phyloP scores from a whole-genome alignment of 2,329 filamentous ascomycete genomes.

The Xylaria sp. region DNA sequence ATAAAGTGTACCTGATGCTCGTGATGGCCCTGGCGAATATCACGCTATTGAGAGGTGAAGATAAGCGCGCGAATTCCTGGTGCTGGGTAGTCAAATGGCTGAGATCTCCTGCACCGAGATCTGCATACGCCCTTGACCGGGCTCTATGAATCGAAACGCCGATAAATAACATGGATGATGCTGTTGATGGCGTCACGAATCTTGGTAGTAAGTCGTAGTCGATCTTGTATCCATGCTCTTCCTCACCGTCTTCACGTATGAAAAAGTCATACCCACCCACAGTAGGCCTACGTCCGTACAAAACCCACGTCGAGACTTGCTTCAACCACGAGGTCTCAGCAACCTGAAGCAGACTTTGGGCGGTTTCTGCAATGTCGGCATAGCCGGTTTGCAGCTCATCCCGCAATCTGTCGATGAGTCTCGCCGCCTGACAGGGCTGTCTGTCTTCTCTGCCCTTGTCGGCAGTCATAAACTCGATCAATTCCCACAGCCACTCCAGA shows the following conservation, averaged over 20 bases:
- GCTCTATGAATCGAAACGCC: slow-evolving; percentile 89
- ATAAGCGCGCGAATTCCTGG: slow-evolving; percentile 68
- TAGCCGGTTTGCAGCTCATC: slow-evolving; percentile 86
- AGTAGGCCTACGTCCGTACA: slow-evolving; percentile 83
- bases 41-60: slow-evolving; percentile 74
- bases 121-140: slow-evolving; percentile 58
- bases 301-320: slow-evolving; percentile 86
- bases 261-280: slow-evolving; percentile 89
- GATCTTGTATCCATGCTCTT: slow-evolving; percentile 62
- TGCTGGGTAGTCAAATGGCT: slow-evolving; percentile 72
- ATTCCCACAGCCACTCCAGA: slow-evolving; percentile 84
- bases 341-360: slow-evolving; percentile 72
- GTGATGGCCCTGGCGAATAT: slow-evolving; percentile 75
- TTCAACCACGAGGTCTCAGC: slow-evolving; percentile 92
- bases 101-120: slow-evolving; percentile 55
- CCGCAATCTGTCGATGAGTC: slow-evolving; percentile 78
- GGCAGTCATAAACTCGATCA: slow-evolving; percentile 70
- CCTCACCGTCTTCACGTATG: slow-evolving; percentile 60
- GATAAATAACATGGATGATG: slow-evolving; percentile 86
- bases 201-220: slow-evolving; percentile 70
- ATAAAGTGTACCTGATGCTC: slow-evolving; percentile 79
- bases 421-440: slow-evolving; percentile 66
- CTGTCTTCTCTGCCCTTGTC: slow-evolving; percentile 44
- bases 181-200: slow-evolving; percentile 77
- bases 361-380: slow-evolving; percentile 79